Evolutionary conservation across 2,329 filamentous ascomycete species (phyloP), one percentile per base, ranked within the genome.

Genomic region (Volutella citrinella): DNA sequence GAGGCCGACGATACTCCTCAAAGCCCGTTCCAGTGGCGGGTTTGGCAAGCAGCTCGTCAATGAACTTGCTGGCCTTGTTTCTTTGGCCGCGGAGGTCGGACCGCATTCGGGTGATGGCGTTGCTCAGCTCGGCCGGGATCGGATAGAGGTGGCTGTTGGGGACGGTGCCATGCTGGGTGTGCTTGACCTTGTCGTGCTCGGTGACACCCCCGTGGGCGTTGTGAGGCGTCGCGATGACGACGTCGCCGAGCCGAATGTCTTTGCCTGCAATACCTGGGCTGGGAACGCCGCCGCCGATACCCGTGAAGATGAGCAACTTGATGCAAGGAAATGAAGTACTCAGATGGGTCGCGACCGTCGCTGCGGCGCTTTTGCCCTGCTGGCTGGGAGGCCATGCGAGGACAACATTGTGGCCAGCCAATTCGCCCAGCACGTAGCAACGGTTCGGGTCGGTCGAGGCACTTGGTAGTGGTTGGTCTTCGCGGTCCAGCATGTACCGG

Each of bases 231-330:
- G 46, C 46, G 7, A 52, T 40, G 2, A 50, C 49, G 1, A 52
- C 36, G 23, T 52, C 47, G 5, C 49, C 49, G 3, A 52, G 32
- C 10, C 59, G 51, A 4, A 65, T 53, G 13, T 64, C 57, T 18
- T 56, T 37, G 10, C 26, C 39, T 0, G 26, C 9, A n/a, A n/a
- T n/a, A n/a, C n/a, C n/a, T n/a, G n/a, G n/a, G n/a, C 32, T 33
- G 3, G 36, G 40, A 2, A 52, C 44, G 0, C 52, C 54, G 1
- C 47, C 51, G 2, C 47, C 54, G 13, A 49, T 53, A 10, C 56
- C 56, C 8, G 49, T 42, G 6, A 57, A 27, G 26, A 58, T 45
- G 4, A 48, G 35, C 43, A 42, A 52, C 24, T 42, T 34, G 27
- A 56, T 43, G 15, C 29, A 43, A 9, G 48, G 45, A 19, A 58